These are phyloP conservation scores for Solanum chilense DNA, from an alignment of 257 asterid species.

Conservation along the genomic window DNA sequence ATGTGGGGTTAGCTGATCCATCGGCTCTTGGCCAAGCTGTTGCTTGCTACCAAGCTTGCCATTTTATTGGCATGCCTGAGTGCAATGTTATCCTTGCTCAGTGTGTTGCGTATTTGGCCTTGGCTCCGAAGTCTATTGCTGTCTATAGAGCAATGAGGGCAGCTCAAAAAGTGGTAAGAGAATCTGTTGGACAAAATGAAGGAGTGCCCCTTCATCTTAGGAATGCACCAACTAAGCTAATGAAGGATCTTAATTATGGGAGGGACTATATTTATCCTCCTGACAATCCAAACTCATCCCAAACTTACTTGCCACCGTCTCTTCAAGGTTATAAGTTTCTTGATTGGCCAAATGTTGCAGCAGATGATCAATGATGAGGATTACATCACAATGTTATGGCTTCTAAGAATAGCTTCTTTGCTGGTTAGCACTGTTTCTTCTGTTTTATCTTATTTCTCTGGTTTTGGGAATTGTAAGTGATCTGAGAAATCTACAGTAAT, in stretches of 20 bases:
- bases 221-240: slow-evolving; percentile 87
- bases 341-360: slow-evolving; percentile 31
- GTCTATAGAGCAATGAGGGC: slow-evolving; percentile 49
- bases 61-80: slow-evolving; percentile 75
- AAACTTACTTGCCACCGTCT: slow-evolving; percentile 54
- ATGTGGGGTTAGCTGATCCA: slow-evolving; percentile 74
- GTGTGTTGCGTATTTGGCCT: slow-evolving; percentile 61
- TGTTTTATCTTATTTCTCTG: background rate
- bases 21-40: slow-evolving; percentile 71
- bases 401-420: background rate
- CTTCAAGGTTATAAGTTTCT: slow-evolving; percentile 62
- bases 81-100: slow-evolving; percentile 67
- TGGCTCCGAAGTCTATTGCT: slow-evolving; percentile 71
- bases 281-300: slow-evolving; percentile 36
- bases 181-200: slow-evolving; percentile 72
- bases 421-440: background rate
- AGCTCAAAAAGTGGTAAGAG: slow-evolving; percentile 58
- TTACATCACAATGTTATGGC: background rate
- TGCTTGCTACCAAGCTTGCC: slow-evolving; percentile 80
- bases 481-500: background rate
- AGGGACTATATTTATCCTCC: slow-evolving; percentile 70
- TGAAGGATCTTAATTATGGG: slow-evolving; percentile 81
- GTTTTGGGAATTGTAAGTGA: background rate
- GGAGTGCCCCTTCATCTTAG: slow-evolving; percentile 75
- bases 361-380: background rate